phyloP scores from a whole-genome alignment of 352 stramenopile genomes.

The Pythium periplocum region DNA sequence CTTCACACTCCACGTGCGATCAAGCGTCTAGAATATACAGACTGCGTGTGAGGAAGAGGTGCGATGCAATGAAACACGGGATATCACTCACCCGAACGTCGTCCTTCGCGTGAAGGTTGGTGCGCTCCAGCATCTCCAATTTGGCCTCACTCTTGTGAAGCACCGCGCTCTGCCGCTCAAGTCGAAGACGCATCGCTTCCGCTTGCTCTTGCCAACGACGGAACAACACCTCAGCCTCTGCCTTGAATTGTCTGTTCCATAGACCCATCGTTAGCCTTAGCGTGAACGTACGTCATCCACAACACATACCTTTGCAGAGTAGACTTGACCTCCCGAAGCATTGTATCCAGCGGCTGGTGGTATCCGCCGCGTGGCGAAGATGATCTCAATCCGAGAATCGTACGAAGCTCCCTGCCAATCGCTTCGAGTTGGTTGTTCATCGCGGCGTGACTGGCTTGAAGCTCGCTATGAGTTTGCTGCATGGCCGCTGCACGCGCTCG shows the following conservation, averaged over 20 bases:
- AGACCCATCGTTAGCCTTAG: neutral
- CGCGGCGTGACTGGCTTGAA: conserved; percentile 29
- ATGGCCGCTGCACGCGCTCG: conserved; percentile 26
- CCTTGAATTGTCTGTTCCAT: conserved; percentile 34
- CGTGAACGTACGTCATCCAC: neutral
- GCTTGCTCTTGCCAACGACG: conserved; percentile 42
- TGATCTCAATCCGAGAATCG: conserved; percentile 15
- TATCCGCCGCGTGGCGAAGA: neutral
- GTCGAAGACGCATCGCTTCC: conserved; percentile 23
- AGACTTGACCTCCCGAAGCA: conserved; percentile 30
- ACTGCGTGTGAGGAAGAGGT: neutral
- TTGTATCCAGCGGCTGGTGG: conserved; percentile 10
- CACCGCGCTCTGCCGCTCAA: conserved; percentile 38
- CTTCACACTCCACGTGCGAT: conserved; percentile 17
- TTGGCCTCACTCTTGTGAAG: conserved; percentile 44
- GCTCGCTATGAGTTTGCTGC: conserved; percentile 16
- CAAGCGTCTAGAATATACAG: conserved; percentile 7
- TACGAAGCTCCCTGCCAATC: conserved; percentile 34
- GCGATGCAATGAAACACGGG: neutral
- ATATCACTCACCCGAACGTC: conserved; percentile 22
- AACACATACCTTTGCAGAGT: conserved; percentile 28
- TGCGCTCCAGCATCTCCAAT: conserved; percentile 38
- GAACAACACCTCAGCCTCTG: conserved; percentile 26
- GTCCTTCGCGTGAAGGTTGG: conserved; percentile 37
- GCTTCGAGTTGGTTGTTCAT: conserved; percentile 34